Percentiles rank a stretch among this genome's conserved stretches.
Evolutionary conservation across 768 basidiomycete genomes (phyloP).

Genomic region (Sutorius australiensis): DNA sequence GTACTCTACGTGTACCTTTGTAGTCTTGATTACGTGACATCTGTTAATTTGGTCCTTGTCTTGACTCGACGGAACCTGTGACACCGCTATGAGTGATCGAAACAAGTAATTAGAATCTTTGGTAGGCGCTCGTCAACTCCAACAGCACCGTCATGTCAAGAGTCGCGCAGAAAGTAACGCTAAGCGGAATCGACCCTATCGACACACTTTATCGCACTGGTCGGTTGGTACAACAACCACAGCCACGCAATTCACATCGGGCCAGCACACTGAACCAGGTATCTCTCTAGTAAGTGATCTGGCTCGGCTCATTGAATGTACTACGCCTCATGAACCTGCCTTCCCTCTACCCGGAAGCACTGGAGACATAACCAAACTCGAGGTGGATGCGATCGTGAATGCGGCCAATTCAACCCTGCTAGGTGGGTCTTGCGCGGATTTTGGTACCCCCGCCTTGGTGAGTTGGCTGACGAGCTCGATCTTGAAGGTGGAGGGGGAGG

Average conservation of each 20-base stretch:
- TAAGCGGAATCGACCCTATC: conserved; percentile 56
- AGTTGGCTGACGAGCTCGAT: background rate
- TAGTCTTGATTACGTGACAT: conserved; percentile 2
- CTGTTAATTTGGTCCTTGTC: background rate
- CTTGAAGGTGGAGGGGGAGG: conserved; percentile 74
- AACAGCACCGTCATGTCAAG: background rate
- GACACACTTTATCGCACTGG: conserved; percentile 47
- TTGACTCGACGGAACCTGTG: background rate
- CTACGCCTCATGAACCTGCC: background rate
- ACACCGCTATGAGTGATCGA: too few relatives aligned
- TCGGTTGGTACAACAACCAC: conserved; percentile 16
- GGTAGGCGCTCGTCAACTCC: background rate
- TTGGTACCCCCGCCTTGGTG: background rate
- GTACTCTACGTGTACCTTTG: conserved; percentile 16
- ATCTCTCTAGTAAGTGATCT: conserved; percentile 58
- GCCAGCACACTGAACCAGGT: conserved; percentile 48
- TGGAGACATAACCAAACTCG: conserved; percentile 72
- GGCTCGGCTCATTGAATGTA: background rate
- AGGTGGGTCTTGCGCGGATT: conserved; percentile 39
- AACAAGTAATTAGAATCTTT: too few relatives aligned
- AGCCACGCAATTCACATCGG: conserved; percentile 32
- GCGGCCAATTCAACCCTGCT: conserved; percentile 73
- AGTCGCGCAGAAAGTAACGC: conserved; percentile 13
- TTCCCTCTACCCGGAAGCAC: conserved; percentile 43
- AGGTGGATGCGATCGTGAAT: conserved; percentile 75